These are phyloP conservation scores for Rhodomyrtus psidioides DNA, from an alignment of 441 rosid species.

Conservation along the genomic window DNA sequence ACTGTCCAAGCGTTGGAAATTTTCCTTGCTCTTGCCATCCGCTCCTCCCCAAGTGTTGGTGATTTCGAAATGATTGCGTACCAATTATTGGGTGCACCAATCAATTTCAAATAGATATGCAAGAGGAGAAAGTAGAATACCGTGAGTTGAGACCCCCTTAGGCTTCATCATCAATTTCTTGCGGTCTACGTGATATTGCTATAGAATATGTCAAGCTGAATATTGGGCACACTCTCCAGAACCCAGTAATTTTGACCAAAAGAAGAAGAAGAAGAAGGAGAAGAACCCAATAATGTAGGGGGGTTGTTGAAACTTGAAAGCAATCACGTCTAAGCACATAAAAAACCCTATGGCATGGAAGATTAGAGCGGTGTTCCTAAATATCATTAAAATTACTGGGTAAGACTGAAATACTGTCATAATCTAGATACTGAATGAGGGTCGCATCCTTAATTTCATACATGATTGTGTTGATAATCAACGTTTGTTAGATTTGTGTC, in stretches of 20 bases:
- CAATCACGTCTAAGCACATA: background rate
- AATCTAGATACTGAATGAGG: background rate
- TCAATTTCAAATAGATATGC: background rate
- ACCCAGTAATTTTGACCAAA: background rate
- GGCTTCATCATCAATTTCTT: background rate
- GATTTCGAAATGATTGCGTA: background rate
- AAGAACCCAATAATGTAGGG: background rate
- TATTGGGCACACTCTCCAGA: background rate
- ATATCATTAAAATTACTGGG: background rate
- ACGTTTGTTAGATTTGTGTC: too few species aligned
- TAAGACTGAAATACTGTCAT: background rate
- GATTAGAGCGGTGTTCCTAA: background rate
- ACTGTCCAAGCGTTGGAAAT: background rate
- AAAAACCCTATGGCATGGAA: background rate
- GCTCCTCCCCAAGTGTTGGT: background rate
- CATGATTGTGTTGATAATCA: accelerated
- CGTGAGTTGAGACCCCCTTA: background rate
- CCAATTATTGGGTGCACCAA: background rate
- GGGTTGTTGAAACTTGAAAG: background rate
- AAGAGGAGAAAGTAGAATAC: background rate
- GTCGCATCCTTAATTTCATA: background rate
- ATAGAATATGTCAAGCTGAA: background rate
- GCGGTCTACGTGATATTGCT: background rate
- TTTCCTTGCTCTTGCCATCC: background rate
- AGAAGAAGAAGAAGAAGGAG: too few species aligned